Evolutionary conservation across 192 early-diverging fungal species (phyloP).

Genomic region (Coemansia sp.): DNA sequence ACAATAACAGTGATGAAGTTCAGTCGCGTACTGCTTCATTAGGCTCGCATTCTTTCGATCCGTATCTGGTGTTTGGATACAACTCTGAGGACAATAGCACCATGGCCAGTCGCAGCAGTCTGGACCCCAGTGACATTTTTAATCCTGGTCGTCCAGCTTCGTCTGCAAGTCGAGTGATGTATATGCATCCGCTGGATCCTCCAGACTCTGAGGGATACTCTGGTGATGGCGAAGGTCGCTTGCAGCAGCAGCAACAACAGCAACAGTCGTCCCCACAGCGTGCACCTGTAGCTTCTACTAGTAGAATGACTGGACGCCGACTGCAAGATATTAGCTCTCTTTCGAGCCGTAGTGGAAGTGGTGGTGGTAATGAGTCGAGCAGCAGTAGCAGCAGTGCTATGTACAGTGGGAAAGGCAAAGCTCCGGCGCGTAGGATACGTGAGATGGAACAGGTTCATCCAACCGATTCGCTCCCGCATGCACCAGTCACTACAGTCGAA

Average conservation of each 20-base stretch:
- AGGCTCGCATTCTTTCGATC: conserved; percentile 46
- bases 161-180: conserved; percentile 34
- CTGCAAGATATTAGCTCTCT: conserved; percentile 13
- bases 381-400: conserved; percentile 5
- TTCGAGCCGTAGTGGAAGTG: conserved; percentile 10
- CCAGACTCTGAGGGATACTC: conserved; percentile 13
- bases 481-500: conserved; percentile 28
- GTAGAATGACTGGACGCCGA: not conserved
- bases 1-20: conserved; percentile 11
- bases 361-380: conserved; percentile 6
- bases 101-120: conserved; percentile 52
- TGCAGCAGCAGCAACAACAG: not conserved
- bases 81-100: conserved; percentile 54
- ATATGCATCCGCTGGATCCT: conserved; percentile 39
- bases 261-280: not conserved
- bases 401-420: conserved; percentile 25
- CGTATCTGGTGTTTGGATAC: conserved; percentile 45
- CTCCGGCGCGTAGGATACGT: conserved; percentile 5
- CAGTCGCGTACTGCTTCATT: conserved; percentile 27
- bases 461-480: conserved; percentile 6
- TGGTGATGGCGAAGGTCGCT: conserved; percentile 19
- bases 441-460: conserved; percentile 46
- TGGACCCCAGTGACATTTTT: conserved; percentile 39
- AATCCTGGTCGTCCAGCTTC: conserved; percentile 27
- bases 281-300: not conserved